A percentile compares a stretch with the other conserved stretches of the same genome.
Evolutionary conservation across 805 yeast species (phyloP).

Genomic region (Saccharomycopsis oosterbeekiorum): DNA sequence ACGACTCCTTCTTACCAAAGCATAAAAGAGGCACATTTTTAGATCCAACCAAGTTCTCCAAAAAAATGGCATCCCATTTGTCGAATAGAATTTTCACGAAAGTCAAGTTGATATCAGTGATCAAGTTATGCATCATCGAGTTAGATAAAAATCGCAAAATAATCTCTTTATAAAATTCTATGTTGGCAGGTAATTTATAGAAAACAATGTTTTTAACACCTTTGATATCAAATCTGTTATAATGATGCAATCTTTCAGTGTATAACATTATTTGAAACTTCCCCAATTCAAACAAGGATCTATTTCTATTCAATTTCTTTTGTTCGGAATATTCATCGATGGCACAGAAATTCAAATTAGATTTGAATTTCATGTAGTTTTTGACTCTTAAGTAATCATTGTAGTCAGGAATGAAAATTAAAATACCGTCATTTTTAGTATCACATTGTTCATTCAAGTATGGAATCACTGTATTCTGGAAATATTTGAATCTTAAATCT

Average conservation of each 20-base stretch:
- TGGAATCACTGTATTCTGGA: slow-evolving; percentile 65
- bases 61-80: slow-evolving; percentile 66
- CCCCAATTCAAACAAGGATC: slow-evolving; percentile 58
- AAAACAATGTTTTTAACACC: slow-evolving; percentile 79
- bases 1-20: slow-evolving; percentile 12
- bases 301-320: slow-evolving; percentile 57
- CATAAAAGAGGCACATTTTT: slow-evolving; percentile 11
- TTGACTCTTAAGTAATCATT: slow-evolving; percentile 76
- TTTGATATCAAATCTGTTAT: slow-evolving; percentile 70
- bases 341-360: slow-evolving; percentile 56
- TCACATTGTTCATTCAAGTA: slow-evolving; percentile 40
- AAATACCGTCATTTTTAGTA: slow-evolving; percentile 39
- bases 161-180: slow-evolving; percentile 71
- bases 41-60: slow-evolving; percentile 77
- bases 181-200: slow-evolving; percentile 80
- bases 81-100: slow-evolving; percentile 53
- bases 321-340: slow-evolving; percentile 77
- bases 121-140: slow-evolving; percentile 40
- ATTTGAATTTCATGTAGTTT: slow-evolving; percentile 45
- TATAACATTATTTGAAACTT: slow-evolving; percentile 66
- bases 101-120: slow-evolving; percentile 31
- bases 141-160: slow-evolving; percentile 52
- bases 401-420: slow-evolving; percentile 78
- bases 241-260: slow-evolving; percentile 90
- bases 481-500: slow-evolving; percentile 71